Evolutionary conservation across 108 stramenopile species (phyloP).

Genomic region (Skeletonema costatum): DNA sequence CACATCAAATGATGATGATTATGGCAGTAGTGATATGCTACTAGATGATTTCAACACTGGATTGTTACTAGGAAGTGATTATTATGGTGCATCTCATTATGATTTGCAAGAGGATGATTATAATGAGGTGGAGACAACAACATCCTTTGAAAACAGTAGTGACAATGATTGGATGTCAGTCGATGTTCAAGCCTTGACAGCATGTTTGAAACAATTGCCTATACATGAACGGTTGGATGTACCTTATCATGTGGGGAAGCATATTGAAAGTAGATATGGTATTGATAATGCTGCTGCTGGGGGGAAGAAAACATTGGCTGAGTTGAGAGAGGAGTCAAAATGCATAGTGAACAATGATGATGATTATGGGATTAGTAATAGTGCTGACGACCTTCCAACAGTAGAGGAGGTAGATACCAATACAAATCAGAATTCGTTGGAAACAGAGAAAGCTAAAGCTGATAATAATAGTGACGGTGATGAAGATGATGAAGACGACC

Average conservation of each 20-base stretch:
- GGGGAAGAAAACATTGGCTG: slow-evolving; percentile 30
- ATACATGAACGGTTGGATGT: slow-evolving; percentile 28
- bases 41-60: background rate
- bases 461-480: slow-evolving; percentile 4
- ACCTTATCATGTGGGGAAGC: slow-evolving; percentile 17
- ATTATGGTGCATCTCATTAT: slow-evolving; percentile 5
- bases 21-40: slow-evolving; percentile 2
- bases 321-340: slow-evolving; percentile 35
- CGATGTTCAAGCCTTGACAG: slow-evolving; percentile 8
- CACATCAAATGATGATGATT: background rate
- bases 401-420: background rate
- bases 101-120: background rate
- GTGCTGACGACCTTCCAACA: background rate
- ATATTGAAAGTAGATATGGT: background rate
- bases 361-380: no score
- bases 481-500: slow-evolving; percentile 29
- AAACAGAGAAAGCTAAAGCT: background rate
- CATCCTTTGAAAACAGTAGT: background rate
- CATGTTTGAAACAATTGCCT: slow-evolving; percentile 16
- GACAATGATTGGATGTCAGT: slow-evolving; percentile 17
- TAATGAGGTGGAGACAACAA: background rate
- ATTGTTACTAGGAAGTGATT: slow-evolving; percentile 1
- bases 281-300: background rate
- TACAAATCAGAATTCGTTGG: background rate
- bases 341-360: background rate